phyloP scores from a whole-genome alignment of 352 stramenopile genomes.

The Pythium apleroticum region DNA sequence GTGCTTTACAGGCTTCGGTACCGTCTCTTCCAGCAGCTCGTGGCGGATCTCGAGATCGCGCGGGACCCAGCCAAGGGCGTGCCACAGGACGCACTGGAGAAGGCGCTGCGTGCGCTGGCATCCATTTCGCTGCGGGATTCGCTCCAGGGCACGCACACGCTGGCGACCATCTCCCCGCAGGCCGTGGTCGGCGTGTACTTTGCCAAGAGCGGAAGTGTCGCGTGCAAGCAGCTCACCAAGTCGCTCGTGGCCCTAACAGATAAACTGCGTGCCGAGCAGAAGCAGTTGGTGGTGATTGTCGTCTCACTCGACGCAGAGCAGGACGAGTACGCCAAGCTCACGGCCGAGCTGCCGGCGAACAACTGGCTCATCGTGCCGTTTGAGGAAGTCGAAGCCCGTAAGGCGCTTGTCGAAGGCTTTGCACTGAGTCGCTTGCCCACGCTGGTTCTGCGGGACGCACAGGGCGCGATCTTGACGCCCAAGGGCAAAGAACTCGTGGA shows the following conservation, averaged over 20 bases:
- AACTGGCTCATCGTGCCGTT: slow-evolving; percentile 80
- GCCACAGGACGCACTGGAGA: slow-evolving; percentile 44
- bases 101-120: slow-evolving; percentile 57
- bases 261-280: slow-evolving; percentile 35
- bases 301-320: slow-evolving; percentile 75
- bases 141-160: slow-evolving; percentile 62
- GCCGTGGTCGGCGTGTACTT: slow-evolving; percentile 83
- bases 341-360: slow-evolving; percentile 49
- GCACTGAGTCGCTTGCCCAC: slow-evolving; percentile 51
- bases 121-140: slow-evolving; percentile 71
- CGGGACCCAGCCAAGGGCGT: slow-evolving; percentile 57
- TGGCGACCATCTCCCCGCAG: slow-evolving; percentile 48
- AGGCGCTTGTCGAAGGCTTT: slow-evolving; percentile 73
- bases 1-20: slow-evolving; percentile 74
- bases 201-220: slow-evolving; percentile 38
- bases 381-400: slow-evolving; percentile 62
- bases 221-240: slow-evolving; percentile 60
- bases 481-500: slow-evolving; percentile 69
- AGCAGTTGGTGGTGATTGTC: slow-evolving; percentile 71
- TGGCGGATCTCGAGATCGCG: slow-evolving; percentile 53
- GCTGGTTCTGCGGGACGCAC: slow-evolving; percentile 55
- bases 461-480: slow-evolving; percentile 66
- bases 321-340: slow-evolving; percentile 48
- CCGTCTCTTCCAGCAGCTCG: slow-evolving; percentile 56
- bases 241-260: slow-evolving; percentile 48